Percentiles rank a stretch among this genome's conserved stretches.
Conservation (phyloP, 306 rosid species). For the Psophocarpus tetragonolobus region DNA sequence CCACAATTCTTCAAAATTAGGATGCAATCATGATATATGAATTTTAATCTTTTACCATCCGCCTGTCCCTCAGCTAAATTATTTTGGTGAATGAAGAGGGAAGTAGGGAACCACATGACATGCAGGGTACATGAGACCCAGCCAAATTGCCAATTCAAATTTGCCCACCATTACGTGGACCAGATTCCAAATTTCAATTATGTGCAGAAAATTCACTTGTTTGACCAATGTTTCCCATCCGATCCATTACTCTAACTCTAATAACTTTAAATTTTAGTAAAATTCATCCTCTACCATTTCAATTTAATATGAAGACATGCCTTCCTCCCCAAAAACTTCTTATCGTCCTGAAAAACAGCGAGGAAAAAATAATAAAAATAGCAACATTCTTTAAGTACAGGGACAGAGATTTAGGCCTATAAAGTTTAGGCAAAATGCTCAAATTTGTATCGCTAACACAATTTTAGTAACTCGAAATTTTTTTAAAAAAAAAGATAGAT, state of each 20-base stretch:
- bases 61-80: not conserved
- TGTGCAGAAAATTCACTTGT: not conserved
- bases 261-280: not conserved
- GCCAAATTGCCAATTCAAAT: not conserved
- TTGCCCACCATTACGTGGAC: not conserved
- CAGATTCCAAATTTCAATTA: not conserved
- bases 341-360: not conserved
- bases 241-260: constrained; percentile 2
- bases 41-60: not conserved
- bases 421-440: not conserved
- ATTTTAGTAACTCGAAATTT: not conserved
- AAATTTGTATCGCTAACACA: not conserved
- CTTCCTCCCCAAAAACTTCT: not conserved
- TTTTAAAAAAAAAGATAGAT: too few relatives aligned
- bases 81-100: not conserved
- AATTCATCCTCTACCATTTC: not conserved
- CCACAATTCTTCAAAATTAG: not conserved
- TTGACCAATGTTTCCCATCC: not conserved
- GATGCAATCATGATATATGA: not conserved
- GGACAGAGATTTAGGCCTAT: not conserved
- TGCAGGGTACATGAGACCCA: not conserved
- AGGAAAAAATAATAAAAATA: not conserved
- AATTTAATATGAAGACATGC: not conserved
- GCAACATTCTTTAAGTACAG: not conserved
- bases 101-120: not conserved